Percentiles rank a stretch among this genome's conserved stretches.
Conservation (phyloP, 768 basidiomycete species). For the Hysterangium stoloniferum region DNA sequence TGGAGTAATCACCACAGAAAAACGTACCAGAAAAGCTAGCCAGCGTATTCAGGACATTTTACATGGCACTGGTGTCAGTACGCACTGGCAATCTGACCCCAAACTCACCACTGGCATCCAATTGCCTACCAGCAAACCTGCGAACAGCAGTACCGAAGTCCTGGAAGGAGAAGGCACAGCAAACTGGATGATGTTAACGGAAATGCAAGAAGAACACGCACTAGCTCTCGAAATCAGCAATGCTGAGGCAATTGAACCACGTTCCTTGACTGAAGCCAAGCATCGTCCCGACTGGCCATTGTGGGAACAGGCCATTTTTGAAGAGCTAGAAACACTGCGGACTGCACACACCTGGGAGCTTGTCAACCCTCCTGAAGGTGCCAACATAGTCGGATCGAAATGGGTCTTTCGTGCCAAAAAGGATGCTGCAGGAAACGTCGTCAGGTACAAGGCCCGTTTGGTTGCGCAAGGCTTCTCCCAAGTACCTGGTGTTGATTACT, state of each 20-base stretch:
- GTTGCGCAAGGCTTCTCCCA: slow-evolving; percentile 38
- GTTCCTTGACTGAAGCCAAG: slow-evolving; percentile 17
- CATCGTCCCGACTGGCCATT: slow-evolving; percentile 11
- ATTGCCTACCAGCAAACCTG: no score
- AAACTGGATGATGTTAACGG: no score
- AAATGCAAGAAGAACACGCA: no score
- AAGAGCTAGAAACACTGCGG: slow-evolving; percentile 17
- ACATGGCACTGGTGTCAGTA: no score
- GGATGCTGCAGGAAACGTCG: slow-evolving; percentile 19
- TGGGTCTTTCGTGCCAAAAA: slow-evolving; percentile 25
- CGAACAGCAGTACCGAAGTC: no score
- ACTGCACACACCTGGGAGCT: slow-evolving; percentile 17
- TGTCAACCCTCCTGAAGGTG: slow-evolving; percentile 17
- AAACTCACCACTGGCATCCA: no score
- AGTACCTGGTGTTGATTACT: slow-evolving; percentile 28
- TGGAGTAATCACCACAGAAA: no score
- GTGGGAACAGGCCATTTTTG: slow-evolving; percentile 19
- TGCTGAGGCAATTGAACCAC: slow-evolving; percentile 7
- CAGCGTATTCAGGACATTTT: no score
- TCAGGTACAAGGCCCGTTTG: slow-evolving; percentile 29
- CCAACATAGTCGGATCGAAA: slow-evolving; percentile 17
- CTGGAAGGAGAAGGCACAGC: no score
- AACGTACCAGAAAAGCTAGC: no score
- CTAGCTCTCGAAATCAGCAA: neutral
- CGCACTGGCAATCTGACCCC: no score